phyloP scores from a whole-genome alignment of 176 grass and related monocot genomes.

The Tillandsia fasciculata region DNA sequence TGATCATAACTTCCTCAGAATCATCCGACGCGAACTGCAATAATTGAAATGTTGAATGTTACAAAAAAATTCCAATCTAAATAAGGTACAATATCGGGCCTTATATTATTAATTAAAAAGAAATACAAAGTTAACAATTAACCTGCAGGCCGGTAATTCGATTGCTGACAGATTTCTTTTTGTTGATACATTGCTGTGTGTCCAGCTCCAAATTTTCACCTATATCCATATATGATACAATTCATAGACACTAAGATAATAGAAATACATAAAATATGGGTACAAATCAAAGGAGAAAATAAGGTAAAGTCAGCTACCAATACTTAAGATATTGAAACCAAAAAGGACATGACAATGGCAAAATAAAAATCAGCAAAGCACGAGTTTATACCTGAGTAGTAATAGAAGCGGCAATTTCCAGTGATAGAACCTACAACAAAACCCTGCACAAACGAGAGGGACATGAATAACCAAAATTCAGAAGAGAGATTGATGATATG shows the following conservation, averaged over 20 bases:
- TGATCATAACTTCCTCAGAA: conserved; percentile 42
- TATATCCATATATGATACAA: conserved; percentile 9
- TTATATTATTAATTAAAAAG: not conserved
- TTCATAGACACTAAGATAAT: not conserved
- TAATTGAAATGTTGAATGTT: not conserved
- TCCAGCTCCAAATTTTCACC: conserved; percentile 52
- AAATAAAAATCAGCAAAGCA: not conserved
- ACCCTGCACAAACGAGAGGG: conserved; percentile 39
- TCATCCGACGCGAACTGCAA: conserved; percentile 46
- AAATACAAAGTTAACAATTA: not conserved
- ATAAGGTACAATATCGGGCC: not conserved
- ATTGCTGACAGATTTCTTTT: conserved; percentile 47
- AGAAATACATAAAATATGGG: too few relatives aligned
- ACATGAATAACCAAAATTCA: conserved; percentile 5
- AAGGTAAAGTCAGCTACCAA: not conserved
- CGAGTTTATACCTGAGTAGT: conserved; percentile 39
- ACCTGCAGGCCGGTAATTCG: conserved; percentile 79
- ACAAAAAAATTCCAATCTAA: not conserved
- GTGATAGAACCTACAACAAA: conserved; percentile 66
- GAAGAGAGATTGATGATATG: not conserved
- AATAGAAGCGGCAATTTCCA: conserved; percentile 69
- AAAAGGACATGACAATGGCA: not conserved
- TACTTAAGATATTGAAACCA: conserved; percentile 1
- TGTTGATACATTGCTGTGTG: conserved; percentile 44
- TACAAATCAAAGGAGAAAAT: not conserved